A percentile compares a stretch with the other conserved stretches of the same genome.
phyloP scores from a whole-genome alignment of 495 filamentous ascomycete genomes.

The Cercophora sp. region DNA sequence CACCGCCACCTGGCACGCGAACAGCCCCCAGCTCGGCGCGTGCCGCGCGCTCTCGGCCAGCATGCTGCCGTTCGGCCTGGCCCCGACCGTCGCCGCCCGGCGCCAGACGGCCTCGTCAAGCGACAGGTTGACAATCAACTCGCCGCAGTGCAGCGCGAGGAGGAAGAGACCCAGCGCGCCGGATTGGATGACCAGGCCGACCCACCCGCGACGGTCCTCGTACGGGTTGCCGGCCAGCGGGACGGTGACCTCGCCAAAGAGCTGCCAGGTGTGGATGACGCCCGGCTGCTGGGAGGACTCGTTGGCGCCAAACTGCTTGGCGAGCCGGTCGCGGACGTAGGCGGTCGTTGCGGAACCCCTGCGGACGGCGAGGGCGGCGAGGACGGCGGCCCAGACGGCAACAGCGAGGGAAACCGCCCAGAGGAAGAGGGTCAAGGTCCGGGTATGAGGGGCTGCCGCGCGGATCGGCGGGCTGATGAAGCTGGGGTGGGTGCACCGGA shows the following conservation, averaged over 20 bases:
- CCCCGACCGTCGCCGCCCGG: neutral
- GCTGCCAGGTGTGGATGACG: too few species aligned
- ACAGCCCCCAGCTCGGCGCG: neutral
- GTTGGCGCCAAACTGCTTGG: neutral
- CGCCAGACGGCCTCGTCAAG: slow-evolving; percentile 6
- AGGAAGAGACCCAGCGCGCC: neutral
- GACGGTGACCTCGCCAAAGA: neutral
- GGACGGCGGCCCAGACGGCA: neutral
- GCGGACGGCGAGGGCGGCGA: neutral
- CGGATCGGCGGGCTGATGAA: slow-evolving; percentile 3
- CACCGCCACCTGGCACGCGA: neutral
- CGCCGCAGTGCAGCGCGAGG: slow-evolving; percentile 1
- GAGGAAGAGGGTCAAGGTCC: slow-evolving; percentile 3
- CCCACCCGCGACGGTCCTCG: neutral
- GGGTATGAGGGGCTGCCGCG: neutral
- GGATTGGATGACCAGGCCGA: slow-evolving; percentile 5
- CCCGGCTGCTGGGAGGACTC: too few species aligned
- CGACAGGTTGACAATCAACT: neutral
- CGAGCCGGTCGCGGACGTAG: neutral
- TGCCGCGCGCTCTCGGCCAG: neutral
- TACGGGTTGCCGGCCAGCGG: neutral
- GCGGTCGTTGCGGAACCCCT: neutral
- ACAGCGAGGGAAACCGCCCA: neutral
- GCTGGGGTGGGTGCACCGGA: neutral
- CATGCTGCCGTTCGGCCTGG: neutral